phyloP scores from a whole-genome alignment of 2,329 filamentous ascomycete genomes.

The Fusarium sp. region DNA sequence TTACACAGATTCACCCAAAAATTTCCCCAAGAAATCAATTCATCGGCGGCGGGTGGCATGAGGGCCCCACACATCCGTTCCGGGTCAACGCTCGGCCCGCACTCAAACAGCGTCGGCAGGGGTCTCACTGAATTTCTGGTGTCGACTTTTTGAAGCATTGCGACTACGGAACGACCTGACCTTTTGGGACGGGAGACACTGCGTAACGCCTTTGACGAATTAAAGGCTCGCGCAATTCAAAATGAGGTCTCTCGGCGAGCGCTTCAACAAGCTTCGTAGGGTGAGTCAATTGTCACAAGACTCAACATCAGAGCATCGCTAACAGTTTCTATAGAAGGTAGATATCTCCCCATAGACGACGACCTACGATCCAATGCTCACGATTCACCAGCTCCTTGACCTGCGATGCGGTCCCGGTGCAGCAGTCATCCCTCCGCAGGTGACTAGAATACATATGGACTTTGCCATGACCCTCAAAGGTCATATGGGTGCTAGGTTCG shows the following conservation, averaged over 20 bases:
- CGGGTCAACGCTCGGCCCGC: conserved; percentile 48
- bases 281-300: conserved; percentile 61
- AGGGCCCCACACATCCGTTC: conserved; percentile 26
- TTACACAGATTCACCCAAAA: conserved; percentile 39
- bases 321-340: conserved; percentile 57
- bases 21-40: conserved; percentile 38
- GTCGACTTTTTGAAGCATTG: conserved; percentile 45
- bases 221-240: conserved; percentile 38
- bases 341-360: conserved; percentile 29
- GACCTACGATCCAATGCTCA: conserved; percentile 41
- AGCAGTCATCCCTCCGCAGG: conserved; percentile 78
- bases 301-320: conserved; percentile 18
- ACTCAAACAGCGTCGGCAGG: conserved; percentile 33
- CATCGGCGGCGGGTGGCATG: conserved; percentile 24
- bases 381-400: conserved; percentile 69
- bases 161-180: conserved; percentile 27
- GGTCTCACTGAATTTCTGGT: conserved; percentile 46
- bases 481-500: conserved; percentile 78
- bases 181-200: conserved; percentile 14
- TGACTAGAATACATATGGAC: conserved; percentile 79
- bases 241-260: conserved; percentile 66
- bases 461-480: conserved; percentile 73
- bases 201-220: conserved; percentile 32
- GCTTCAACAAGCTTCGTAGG: conserved; percentile 78
- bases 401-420: conserved; percentile 87